Base-by-base conservation (phyloP, 2,329 filamentous ascomycete species). In the Trichoderma sp. region DNA sequence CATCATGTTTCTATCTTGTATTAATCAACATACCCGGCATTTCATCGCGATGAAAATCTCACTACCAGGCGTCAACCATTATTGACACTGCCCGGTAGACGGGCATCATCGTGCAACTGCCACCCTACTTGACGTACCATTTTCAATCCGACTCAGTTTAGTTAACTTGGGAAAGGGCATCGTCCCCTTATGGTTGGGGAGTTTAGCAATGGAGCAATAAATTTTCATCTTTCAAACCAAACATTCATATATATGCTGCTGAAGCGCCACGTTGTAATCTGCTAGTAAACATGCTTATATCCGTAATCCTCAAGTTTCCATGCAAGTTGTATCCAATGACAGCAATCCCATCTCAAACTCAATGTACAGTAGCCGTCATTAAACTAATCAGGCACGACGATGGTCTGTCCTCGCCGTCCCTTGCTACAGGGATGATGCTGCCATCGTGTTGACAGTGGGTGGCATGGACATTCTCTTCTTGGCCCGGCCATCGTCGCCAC, bases 361-460 rank as follows among this genome's bases (percentile, higher is more conserved):
- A 61, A 37, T 55, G 52, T 53, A 49, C 53, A 29, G 29, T 40
- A 37, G 47, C 19, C 49, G 7, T 52, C 35, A 37, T 59, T 10
- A 13, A n/a, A 59, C 40, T 52, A 14, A 47, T 16, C 37, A 33
- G 52, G 55, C 56, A 24, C 59, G 10, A 49, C 58, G n/a, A 27
- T 29, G 27, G 27, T 49, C 19, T 3, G n/a, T 24, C 19, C 57
- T 24, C 21, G 4, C 7, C 37, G 2, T 31, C 58, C 10, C 35
- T 31, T 43, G 59, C 58, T 79, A 80, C 76, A 80, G 76, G 37
- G 79, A 76, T 71, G 80, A 81, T 37, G 80, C 80, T n/a, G 78
- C 78, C 71, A 81, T 72, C 7, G 79, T 81, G 71, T 78, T 76
- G 72, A 81, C 74, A 8, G 80, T 81, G 8, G 80, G 80, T 66